Evolutionary conservation across 2,329 filamentous ascomycete species (phyloP).

Genomic region (Ascochyta pisi): DNA sequence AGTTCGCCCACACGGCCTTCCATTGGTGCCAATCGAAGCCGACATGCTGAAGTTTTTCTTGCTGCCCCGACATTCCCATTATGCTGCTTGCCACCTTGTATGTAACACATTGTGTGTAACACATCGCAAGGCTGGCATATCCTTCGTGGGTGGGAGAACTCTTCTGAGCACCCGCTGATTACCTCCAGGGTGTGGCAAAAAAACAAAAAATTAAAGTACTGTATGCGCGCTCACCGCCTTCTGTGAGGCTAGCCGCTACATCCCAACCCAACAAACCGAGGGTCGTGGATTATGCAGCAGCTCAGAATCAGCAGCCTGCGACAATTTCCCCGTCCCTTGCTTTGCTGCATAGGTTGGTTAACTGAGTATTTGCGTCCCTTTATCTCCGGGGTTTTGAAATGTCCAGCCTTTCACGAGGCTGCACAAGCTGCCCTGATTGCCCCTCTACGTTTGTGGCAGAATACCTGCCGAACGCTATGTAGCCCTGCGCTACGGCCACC

Average conservation of each 20-base stretch:
- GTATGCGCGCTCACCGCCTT: constrained; percentile 22
- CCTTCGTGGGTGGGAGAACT: background rate
- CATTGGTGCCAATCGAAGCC: constrained; percentile 5
- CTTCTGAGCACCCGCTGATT: no score
- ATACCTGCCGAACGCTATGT: constrained; percentile 6
- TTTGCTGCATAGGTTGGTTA: background rate
- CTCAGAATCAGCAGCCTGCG: constrained; percentile 2
- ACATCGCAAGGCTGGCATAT: constrained; percentile 2
- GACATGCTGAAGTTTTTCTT: constrained; percentile 4
- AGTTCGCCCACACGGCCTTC: constrained; percentile 11
- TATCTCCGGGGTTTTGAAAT: background rate
- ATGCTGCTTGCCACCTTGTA: constrained; percentile 6
- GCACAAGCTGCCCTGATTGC: background rate
- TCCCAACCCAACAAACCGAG: constrained; percentile 18
- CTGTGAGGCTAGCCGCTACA: constrained; percentile 9
- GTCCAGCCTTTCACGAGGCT: background rate
- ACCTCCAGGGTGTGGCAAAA: constrained; percentile 13
- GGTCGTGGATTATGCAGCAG: constrained; percentile 21
- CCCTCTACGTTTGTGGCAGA: constrained; percentile 7
- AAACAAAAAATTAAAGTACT: constrained; percentile 1
- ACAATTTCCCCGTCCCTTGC: constrained; percentile 1
- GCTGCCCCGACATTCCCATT: constrained; percentile 7
- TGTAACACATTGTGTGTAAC: no score
- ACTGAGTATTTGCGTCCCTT: background rate
- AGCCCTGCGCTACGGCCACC: constrained; percentile 26